Evolutionary conservation across 495 filamentous ascomycete species (phyloP).

Genomic region (Aspergillus incahuasiensis): DNA sequence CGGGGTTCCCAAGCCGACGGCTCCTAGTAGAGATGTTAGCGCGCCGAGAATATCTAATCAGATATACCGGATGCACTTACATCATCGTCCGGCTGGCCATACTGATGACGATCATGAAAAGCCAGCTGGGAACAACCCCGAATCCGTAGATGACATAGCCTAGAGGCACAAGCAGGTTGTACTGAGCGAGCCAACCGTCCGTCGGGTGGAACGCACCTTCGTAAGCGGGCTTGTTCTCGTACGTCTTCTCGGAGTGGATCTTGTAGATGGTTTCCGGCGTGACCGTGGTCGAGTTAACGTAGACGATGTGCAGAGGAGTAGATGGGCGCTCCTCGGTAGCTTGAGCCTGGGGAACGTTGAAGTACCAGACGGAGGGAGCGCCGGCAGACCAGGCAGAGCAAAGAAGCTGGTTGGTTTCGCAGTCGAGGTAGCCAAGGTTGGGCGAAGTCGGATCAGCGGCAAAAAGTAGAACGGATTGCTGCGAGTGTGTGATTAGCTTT

Average conservation of each 20-base stretch:
- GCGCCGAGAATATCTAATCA: neutral
- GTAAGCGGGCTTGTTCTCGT: constrained; percentile 49
- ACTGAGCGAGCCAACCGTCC: constrained; percentile 64
- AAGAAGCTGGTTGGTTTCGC: constrained; percentile 71
- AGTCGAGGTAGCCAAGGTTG: constrained; percentile 69
- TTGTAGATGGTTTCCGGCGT: constrained; percentile 58
- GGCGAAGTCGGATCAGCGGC: constrained; percentile 61
- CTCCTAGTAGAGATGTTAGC: constrained; percentile 29
- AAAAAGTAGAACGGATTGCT: constrained; percentile 67
- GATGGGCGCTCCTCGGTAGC: constrained; percentile 33
- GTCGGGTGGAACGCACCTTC: constrained; percentile 79
- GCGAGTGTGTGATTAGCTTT: constrained; percentile 15
- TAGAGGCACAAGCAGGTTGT: constrained; percentile 57
- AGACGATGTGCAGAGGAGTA: constrained; percentile 51
- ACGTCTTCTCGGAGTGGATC: constrained; percentile 59
- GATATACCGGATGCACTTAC: constrained; percentile 51
- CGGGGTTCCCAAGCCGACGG: constrained; percentile 35
- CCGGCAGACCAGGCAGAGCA: constrained; percentile 78
- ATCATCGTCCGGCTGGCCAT: constrained; percentile 79
- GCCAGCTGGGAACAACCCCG: constrained; percentile 60
- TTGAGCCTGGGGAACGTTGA: constrained; percentile 61
- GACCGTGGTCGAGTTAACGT: constrained; percentile 61
- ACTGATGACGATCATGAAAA: constrained; percentile 75
- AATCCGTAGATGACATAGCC: constrained; percentile 65
- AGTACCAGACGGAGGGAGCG: constrained; percentile 66